Percentiles rank a stretch among this genome's conserved stretches.
Conservation (phyloP, 2,329 filamentous ascomycete species). For the Tolypocladium tundrense region DNA sequence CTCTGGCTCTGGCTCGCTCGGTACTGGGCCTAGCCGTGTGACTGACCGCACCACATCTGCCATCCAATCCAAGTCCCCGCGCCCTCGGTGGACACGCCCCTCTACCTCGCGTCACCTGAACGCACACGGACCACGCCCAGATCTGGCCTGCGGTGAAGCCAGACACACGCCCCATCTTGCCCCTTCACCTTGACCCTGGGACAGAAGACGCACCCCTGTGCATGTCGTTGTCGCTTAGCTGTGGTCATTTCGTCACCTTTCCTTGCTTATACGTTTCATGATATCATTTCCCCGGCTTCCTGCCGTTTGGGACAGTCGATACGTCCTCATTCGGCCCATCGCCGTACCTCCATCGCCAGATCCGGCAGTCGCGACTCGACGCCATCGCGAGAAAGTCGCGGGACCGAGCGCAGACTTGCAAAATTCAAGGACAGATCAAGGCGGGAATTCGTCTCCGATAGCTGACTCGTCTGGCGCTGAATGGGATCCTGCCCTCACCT, state of each 20-base stretch:
- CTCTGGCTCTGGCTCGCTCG: slow-evolving; percentile 12
- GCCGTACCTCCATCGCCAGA: neutral
- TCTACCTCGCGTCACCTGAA: neutral
- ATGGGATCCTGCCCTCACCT: neutral
- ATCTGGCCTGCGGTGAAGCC: neutral
- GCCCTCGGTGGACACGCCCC: neutral
- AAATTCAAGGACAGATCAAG: neutral
- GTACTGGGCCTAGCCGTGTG: neutral
- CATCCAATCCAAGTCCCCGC: neutral
- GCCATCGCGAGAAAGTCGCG: neutral
- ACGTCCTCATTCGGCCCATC: neutral
- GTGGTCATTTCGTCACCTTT: neutral
- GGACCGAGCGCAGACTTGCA: too few species aligned
- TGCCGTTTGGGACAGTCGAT: neutral
- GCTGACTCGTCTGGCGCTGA: slow-evolving; percentile 7
- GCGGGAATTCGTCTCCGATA: slow-evolving; percentile 1
- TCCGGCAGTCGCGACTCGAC: neutral
- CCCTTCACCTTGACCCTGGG: neutral
- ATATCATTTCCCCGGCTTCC: neutral
- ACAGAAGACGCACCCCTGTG: neutral
- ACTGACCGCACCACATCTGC: neutral
- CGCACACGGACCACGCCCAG: neutral
- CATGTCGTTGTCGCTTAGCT: too few species aligned
- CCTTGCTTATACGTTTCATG: neutral
- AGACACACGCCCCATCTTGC: neutral